phyloP scores from a whole-genome alignment of 1,139 yeast species.

The Saccharomyces pastorianus region DNA sequence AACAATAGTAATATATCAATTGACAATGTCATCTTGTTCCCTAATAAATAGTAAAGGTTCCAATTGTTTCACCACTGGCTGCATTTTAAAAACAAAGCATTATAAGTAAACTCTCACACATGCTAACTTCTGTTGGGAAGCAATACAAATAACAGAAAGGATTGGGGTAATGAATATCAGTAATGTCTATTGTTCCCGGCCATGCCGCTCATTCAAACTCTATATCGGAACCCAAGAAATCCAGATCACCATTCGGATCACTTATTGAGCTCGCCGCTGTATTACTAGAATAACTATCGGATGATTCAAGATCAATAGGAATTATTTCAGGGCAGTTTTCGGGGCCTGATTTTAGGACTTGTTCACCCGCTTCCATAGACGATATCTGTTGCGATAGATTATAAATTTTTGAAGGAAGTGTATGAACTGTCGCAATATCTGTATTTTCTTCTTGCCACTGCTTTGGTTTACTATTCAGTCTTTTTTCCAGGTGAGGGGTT shows the following conservation, averaged over 20 bases:
- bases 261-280: neutral
- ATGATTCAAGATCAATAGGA: neutral
- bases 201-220: conserved; percentile 11
- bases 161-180: neutral
- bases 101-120: neutral
- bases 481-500: neutral
- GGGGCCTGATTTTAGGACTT: neutral
- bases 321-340: neutral
- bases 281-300: neutral
- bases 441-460: neutral
- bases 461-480: neutral
- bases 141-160: neutral
- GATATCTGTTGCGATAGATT: neutral
- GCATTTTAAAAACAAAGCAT: neutral
- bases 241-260: conserved; percentile 4
- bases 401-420: neutral
- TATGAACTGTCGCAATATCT: too few relatives aligned
- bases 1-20: neutral
- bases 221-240: conserved; percentile 22
- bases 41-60: neutral
- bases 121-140: neutral
- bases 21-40: neutral
- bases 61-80: neutral
- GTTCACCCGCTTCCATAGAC: neutral
- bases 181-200: neutral